These are phyloP conservation scores for Rhododendron ferrugineum DNA, from an alignment of 148 eudicot genomes.

Conservation along the genomic window DNA sequence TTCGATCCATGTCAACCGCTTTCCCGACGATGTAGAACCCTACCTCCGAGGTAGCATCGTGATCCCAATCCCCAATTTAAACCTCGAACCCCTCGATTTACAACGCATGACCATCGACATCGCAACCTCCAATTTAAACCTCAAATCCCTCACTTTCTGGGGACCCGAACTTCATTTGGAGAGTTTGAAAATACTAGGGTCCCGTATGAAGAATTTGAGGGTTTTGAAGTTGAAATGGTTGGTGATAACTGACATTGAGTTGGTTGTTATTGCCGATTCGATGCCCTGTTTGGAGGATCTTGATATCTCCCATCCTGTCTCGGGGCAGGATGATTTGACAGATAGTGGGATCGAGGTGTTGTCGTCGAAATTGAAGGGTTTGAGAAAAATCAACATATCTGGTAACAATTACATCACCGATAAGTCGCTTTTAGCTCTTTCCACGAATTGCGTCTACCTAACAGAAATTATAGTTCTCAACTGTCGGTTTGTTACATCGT, in stretches of 20 bases:
- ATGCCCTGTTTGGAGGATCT: slow-evolving; percentile 46
- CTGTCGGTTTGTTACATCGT: slow-evolving; percentile 39
- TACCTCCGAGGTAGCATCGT: too few relatives aligned
- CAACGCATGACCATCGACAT: slow-evolving; percentile 21
- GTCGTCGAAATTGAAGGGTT: slow-evolving; percentile 14
- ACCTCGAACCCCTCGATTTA: slow-evolving; percentile 4
- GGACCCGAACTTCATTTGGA: slow-evolving; percentile 26
- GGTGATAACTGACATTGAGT: slow-evolving; percentile 37
- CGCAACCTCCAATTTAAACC: slow-evolving; percentile 16
- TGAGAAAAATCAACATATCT: too few relatives aligned
- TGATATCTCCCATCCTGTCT: slow-evolving; percentile 27
- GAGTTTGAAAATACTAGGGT: slow-evolving; percentile 18
- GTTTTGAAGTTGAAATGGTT: slow-evolving; percentile 22
- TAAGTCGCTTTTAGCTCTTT: too few relatives aligned
- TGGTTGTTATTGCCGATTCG: slow-evolving; percentile 24
- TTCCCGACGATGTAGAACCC: slow-evolving; percentile 3
- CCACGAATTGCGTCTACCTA: slow-evolving; percentile 28
- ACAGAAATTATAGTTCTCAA: slow-evolving; percentile 34
- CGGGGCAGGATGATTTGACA: too few relatives aligned
- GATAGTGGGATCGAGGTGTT: slow-evolving; percentile 27
- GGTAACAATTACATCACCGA: too few relatives aligned
- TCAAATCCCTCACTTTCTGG: slow-evolving; percentile 41
- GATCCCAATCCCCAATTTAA: too few relatives aligned
- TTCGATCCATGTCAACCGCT: slow-evolving; percentile 29
- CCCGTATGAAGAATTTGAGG: not conserved